Conservation (phyloP, 2,329 filamentous ascomycete genomes). For the Chaetomiaceae sp. region DNA sequence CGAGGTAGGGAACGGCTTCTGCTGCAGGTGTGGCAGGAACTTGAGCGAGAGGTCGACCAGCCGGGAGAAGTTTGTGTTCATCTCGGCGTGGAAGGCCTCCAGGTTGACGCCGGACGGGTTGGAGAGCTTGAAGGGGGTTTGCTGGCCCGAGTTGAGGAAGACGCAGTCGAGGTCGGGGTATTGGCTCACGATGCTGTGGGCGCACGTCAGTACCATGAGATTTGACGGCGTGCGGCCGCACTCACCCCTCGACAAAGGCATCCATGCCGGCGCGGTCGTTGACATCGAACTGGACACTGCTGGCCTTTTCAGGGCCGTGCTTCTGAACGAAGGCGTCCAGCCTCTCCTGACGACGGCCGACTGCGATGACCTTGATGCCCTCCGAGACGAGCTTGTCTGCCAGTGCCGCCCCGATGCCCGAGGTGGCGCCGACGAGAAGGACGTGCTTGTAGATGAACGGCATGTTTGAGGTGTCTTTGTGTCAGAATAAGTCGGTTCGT, state of each 20-base stretch:
- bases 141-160: constrained; percentile 54
- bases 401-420: constrained; percentile 49
- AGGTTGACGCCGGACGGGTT: constrained; percentile 36
- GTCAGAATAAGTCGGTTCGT: no score
- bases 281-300: constrained; percentile 43
- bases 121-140: constrained; percentile 45
- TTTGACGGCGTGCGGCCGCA: not conserved
- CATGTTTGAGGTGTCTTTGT: constrained; percentile 36
- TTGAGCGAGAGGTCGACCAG: constrained; percentile 20
- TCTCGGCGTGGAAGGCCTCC: constrained; percentile 30
- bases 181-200: constrained; percentile 30
- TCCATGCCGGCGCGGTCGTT: constrained; percentile 39
- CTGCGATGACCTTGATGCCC: constrained; percentile 50
- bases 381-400: constrained; percentile 39
- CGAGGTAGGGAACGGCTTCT: constrained; percentile 30
- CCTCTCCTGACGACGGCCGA: constrained; percentile 50
- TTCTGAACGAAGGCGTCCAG: constrained; percentile 47
- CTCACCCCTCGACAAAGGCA: constrained; percentile 38
- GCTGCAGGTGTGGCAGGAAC: constrained; percentile 29
- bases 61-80: constrained; percentile 26
- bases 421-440: constrained; percentile 51
- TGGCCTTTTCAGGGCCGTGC: constrained; percentile 42
- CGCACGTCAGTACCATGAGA: not conserved
- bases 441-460: constrained; percentile 52
- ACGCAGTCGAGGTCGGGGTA: constrained; percentile 52